Evolutionary conservation across 352 stramenopile species (phyloP), one percentile per base, ranked within the genome.

Genomic region (Phytophthora lateralis): DNA sequence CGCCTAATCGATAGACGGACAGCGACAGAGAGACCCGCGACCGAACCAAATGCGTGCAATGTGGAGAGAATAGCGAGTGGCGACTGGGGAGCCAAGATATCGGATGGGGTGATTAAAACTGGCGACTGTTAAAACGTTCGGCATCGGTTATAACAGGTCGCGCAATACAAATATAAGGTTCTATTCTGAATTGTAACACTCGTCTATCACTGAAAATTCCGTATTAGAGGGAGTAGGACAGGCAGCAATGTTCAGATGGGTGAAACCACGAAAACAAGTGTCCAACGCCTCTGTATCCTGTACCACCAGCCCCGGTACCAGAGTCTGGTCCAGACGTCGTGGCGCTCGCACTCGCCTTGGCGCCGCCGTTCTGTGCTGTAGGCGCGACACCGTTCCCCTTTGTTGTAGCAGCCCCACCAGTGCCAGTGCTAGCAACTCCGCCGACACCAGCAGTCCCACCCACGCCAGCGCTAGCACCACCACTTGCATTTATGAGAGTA

Each of bases 1-100:
- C 37, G 51, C 37, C 51, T 62, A 27, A 56, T 67, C 45, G 66
- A 60, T 49, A 63, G 51, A 54, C 52, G 30, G 53, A 61, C 34
- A 64, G 39, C 44, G 30, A 45, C 29, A 63, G 32, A 43, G 48
- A 37, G 29, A 59, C 32, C 11, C 24, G 49, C 59, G 46, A 68
- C 35, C 32, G 0, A 43, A 69, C 45, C 43, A 68, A 45, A 57
- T 24, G 17, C 10, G 42, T 61, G 59, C 59, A 55, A 43, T 6
- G 8, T 7, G 27, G 44, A 12, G 59, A 18, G 38, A 66, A 68
- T 50, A 17, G 7, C 8, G 35, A 69, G 32, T 67, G 51, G 27
- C 27, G 15, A 51, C 35, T 18, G 27, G 15, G n/a, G 38, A 47
- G 45, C 20, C 11, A 45, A 60, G 46, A 55, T 55, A n/a, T 26